Evolutionary conservation across 345 rosid species (phyloP).

Genomic region (Excoecaria agallocha): DNA sequence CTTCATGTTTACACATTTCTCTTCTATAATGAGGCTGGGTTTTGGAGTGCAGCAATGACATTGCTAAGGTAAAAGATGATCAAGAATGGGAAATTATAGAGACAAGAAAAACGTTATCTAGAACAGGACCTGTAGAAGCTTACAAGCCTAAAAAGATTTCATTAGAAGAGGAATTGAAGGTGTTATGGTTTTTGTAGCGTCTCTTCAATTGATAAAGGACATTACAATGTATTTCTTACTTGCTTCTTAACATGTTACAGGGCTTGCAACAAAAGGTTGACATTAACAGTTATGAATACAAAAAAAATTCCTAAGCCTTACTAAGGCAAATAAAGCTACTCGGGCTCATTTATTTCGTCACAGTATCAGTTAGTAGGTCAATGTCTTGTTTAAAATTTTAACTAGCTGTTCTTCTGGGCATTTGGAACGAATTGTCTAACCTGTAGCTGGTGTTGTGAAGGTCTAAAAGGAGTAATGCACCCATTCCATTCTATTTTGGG

Average conservation of each 20-base stretch:
- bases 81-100: conserved; percentile 90
- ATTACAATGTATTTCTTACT: not conserved
- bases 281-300: conserved; percentile 74
- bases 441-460: too few species aligned
- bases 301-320: conserved; percentile 72
- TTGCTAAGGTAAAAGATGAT: conserved; percentile 79
- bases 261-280: conserved; percentile 76
- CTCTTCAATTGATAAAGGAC: not conserved
- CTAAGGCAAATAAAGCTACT: conserved; percentile 51
- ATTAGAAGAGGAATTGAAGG: conserved; percentile 85
- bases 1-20: too few species aligned
- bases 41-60: conserved; percentile 74
- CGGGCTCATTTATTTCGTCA: not conserved
- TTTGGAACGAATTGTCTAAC: too few species aligned
- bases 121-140: conserved; percentile 69
- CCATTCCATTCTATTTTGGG: too few species aligned
- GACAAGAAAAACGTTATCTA: conserved; percentile 70
- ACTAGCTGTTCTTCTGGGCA: too few species aligned
- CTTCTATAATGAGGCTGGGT: conserved; percentile 16
- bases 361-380: too few species aligned
- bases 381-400: too few species aligned
- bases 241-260: conserved; percentile 32
- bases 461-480: too few species aligned
- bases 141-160: conserved; percentile 77
- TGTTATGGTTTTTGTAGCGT: conserved; percentile 15